These are phyloP conservation scores for Pythium apleroticum DNA, from an alignment of 352 stramenopile species.

Conservation along the genomic window DNA sequence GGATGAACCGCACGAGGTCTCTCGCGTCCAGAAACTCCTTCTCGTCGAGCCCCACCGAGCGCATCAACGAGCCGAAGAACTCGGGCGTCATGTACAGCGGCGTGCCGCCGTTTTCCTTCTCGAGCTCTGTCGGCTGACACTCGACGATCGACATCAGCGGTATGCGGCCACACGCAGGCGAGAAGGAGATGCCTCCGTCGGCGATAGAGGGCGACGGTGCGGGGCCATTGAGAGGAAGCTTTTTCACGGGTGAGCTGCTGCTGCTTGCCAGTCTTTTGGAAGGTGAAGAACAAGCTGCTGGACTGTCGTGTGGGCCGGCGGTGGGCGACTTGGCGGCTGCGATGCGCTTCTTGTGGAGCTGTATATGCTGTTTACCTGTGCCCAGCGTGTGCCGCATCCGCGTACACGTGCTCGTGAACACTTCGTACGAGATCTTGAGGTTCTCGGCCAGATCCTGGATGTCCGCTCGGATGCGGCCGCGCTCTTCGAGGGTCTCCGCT, in stretches of 20 bases:
- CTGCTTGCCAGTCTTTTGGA: neutral
- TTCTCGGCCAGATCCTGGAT: conserved; percentile 63
- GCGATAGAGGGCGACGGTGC: conserved; percentile 16
- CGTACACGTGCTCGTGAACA: conserved; percentile 54
- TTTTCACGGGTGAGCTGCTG: neutral
- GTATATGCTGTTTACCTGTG: conserved; percentile 48
- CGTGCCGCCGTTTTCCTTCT: neutral
- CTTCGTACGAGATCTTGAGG: conserved; percentile 49
- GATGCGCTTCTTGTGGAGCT: conserved; percentile 47
- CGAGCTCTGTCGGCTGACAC: conserved; percentile 3
- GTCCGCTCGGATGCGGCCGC: conserved; percentile 50
- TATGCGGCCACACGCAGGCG: conserved; percentile 10
- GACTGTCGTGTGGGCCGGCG: neutral
- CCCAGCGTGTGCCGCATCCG: conserved; percentile 60
- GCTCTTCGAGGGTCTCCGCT: conserved; percentile 40
- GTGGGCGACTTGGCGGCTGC: conserved; percentile 16
- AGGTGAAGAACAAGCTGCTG: conserved; percentile 13
- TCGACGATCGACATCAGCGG: conserved; percentile 21
- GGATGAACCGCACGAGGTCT: conserved; percentile 45
- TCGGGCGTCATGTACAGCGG: conserved; percentile 39
- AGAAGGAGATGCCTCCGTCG: conserved; percentile 17
- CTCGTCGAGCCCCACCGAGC: conserved; percentile 20
- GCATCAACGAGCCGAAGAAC: conserved; percentile 33
- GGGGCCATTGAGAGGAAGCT: conserved; percentile 1
- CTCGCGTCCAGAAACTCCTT: conserved; percentile 34